These are phyloP conservation scores for Boletus fagicola DNA, from an alignment of 768 basidiomycete species.

Conservation along the genomic window DNA sequence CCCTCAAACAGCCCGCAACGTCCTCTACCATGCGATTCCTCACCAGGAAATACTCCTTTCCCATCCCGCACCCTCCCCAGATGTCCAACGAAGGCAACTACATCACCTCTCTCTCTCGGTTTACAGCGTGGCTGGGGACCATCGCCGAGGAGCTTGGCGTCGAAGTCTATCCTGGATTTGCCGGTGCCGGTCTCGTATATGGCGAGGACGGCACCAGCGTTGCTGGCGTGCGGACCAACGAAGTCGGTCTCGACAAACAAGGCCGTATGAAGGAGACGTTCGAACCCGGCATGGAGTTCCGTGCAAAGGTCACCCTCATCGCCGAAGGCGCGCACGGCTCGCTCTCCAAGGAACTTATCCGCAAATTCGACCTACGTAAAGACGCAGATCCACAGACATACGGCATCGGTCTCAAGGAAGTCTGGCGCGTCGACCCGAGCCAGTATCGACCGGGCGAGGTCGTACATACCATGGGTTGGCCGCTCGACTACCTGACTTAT, in stretches of 20 bases:
- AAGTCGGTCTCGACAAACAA: slow-evolving; percentile 84
- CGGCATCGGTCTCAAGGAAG: slow-evolving; percentile 94
- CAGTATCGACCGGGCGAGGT: slow-evolving; percentile 68
- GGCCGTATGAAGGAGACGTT: slow-evolving; percentile 80
- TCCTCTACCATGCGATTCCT: slow-evolving; percentile 85
- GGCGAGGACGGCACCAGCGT: slow-evolving; percentile 44
- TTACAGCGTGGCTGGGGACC: slow-evolving; percentile 84
- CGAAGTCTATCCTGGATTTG: slow-evolving; percentile 96
- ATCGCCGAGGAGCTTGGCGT: slow-evolving; percentile 87
- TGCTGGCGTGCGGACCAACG: slow-evolving; percentile 85
- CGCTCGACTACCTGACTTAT: slow-evolving; percentile 69
- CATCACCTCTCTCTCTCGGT: slow-evolving; percentile 82
- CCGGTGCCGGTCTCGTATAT: slow-evolving; percentile 81
- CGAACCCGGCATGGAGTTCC: slow-evolving; percentile 96
- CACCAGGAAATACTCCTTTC: slow-evolving; percentile 63
- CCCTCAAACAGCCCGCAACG: slow-evolving; percentile 76
- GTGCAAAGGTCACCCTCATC: slow-evolving; percentile 85
- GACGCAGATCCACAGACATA: slow-evolving; percentile 85
- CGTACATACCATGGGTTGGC: slow-evolving; percentile 96
- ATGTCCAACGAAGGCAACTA: slow-evolving; percentile 96
- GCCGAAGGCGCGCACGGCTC: slow-evolving; percentile 96
- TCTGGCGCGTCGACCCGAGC: slow-evolving; percentile 80
- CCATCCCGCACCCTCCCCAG: slow-evolving; percentile 94
- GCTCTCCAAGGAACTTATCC: slow-evolving; percentile 75
- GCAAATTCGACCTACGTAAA: slow-evolving; percentile 69